Percentiles rank a stretch among this genome's conserved stretches.
phyloP scores from a whole-genome alignment of 345 rosid species.

The Salix exigua region DNA sequence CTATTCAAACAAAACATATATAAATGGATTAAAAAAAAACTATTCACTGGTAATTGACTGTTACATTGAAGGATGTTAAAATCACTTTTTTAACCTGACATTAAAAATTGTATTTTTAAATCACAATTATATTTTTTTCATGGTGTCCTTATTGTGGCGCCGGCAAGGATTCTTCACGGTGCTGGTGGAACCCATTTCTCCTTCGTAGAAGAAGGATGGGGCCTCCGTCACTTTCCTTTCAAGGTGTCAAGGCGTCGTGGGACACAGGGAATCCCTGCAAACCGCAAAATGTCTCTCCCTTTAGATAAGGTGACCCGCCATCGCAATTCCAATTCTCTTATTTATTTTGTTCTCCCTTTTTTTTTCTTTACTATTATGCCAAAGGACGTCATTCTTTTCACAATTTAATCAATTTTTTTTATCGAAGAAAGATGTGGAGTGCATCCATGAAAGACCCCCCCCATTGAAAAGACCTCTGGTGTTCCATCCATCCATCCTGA shows the following conservation, averaged over 20 bases:
- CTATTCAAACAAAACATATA: not conserved
- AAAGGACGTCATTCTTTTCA: not conserved
- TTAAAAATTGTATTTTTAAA: no score
- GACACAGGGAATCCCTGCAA: constrained; percentile 31
- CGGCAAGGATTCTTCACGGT: constrained; percentile 16
- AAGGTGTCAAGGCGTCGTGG: constrained; percentile 13
- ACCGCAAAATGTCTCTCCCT: constrained; percentile 23
- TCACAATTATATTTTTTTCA: not conserved
- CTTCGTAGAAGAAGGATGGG: not conserved
- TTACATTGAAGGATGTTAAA: not conserved
- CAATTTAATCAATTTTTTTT: not conserved
- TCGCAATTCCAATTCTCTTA: not conserved
- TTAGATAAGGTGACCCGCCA: constrained; percentile 27
- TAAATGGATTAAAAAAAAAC: not conserved
- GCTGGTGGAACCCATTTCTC: constrained; percentile 12
- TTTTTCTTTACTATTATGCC: not conserved
- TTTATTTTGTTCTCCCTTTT: not conserved
- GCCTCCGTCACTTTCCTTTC: not conserved
- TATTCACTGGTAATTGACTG: not conserved
- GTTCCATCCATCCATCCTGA: not conserved
- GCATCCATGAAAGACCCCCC: not conserved
- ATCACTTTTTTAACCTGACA: no score
- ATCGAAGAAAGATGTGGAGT: not conserved
- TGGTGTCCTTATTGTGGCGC: constrained; percentile 21
- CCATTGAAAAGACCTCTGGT: not conserved